These are phyloP conservation scores for Boeremia exigua DNA, from an alignment of 2,329 filamentous ascomycete genomes.

Conservation along the genomic window DNA sequence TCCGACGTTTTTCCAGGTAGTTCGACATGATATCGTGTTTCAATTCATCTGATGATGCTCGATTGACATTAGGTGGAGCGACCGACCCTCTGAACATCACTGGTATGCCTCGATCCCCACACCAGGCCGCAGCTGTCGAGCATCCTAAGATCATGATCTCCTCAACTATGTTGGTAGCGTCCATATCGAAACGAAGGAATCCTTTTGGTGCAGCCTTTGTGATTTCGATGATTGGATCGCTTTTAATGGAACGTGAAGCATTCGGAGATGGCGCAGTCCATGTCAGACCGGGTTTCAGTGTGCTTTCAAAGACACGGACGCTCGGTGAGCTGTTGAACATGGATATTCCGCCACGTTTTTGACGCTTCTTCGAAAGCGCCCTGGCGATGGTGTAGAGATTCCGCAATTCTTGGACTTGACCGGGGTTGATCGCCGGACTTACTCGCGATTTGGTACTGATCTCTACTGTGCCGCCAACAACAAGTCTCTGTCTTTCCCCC, in stretches of 20 bases:
- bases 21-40: constrained; percentile 45
- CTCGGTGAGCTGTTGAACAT: constrained; percentile 37
- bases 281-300: constrained; percentile 39
- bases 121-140: constrained; percentile 59
- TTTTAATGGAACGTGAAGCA: constrained; percentile 46
- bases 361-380: constrained; percentile 41
- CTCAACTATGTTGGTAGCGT: constrained; percentile 39
- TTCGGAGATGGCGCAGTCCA: constrained; percentile 51
- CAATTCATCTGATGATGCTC: constrained; percentile 25
- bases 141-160: constrained; percentile 63
- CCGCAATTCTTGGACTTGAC: constrained; percentile 42
- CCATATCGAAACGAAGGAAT: constrained; percentile 21
- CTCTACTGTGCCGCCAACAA: constrained; percentile 36
- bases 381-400: constrained; percentile 46
- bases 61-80: constrained; percentile 20
- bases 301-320: constrained; percentile 46
- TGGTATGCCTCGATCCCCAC: constrained; percentile 58
- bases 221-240: constrained; percentile 54
- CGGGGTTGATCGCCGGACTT: constrained; percentile 24
- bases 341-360: constrained; percentile 47
- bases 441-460: neutral
- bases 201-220: constrained; percentile 12
- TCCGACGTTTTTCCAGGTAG: constrained; percentile 45
- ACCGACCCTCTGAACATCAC: constrained; percentile 56
- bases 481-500: constrained; percentile 21